These are phyloP conservation scores for Ogataea neopini DNA, from an alignment of 805 yeast species.

Conservation along the genomic window DNA sequence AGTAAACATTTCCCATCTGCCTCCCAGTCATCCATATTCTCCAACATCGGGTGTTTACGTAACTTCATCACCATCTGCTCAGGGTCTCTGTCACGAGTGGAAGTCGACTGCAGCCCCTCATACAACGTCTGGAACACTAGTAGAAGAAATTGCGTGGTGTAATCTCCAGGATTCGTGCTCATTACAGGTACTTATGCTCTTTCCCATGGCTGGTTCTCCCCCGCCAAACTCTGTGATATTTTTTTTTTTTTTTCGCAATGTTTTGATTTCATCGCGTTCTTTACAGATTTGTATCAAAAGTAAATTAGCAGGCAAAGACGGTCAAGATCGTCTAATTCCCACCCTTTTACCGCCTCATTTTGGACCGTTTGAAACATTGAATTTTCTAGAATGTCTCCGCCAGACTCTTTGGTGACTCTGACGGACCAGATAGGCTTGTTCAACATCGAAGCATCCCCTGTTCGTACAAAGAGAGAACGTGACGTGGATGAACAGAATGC, in stretches of 20 bases:
- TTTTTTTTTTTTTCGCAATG: not conserved
- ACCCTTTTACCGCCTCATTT: no score
- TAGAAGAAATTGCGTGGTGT: conserved; percentile 33
- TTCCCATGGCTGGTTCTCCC: no score
- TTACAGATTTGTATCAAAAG: conserved; percentile 1
- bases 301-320: no score
- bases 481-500: conserved; percentile 2
- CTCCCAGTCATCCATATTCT: conserved; percentile 12
- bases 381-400: not conserved
- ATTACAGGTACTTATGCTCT: no score
- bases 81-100: conserved; percentile 15
- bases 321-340: no score
- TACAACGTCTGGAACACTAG: conserved; percentile 34
- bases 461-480: conserved; percentile 14
- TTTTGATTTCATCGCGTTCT: conserved; percentile 9
- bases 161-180: conserved; percentile 20
- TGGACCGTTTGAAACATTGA: not conserved
- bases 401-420: conserved; percentile 11
- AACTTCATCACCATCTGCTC: conserved; percentile 19
- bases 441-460: conserved; percentile 7
- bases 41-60: conserved; percentile 29
- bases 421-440: conserved; percentile 16
- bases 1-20: conserved; percentile 21
- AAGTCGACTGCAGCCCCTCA: conserved; percentile 20
- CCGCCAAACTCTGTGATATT: no score